Evolutionary conservation across 192 early-diverging fungal species (phyloP), one percentile per base, ranked within the genome.

Genomic region (Mortierella hygrophila): DNA sequence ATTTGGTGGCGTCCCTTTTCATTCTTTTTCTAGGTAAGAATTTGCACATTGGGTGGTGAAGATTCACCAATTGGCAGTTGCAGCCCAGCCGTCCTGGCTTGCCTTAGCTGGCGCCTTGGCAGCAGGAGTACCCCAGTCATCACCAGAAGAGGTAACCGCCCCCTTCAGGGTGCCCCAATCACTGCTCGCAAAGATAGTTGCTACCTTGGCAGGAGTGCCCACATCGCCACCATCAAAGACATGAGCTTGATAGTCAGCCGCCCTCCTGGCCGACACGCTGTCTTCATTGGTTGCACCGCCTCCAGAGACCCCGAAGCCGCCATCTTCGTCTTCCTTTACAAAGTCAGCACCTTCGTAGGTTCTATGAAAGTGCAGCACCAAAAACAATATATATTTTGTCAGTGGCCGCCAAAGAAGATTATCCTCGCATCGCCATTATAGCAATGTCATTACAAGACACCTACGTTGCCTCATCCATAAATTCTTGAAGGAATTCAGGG

Each of bases 401-500:
- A 10, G 26, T 65, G 60, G 32, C 10, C 0, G 29, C 7, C 26
- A 20, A 4, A 2, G 55, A 35, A 65, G 29, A 3, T 13, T 10
- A 65, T 65, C 9, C 3, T 26, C n/a, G 55, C 55, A 10, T 26
- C n/a, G 9, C 5, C 20, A 18, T 52, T 4, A 16, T 52, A 21
- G 18, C 5, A 52, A 52, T 16, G 47, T 4, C 16, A 18, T 60
- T 29, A 29, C 10, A 32, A 2, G 1, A 20, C 20, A 32, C 60
- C 26, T 70, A 49, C 77, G 5, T 40, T 44, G 46, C 38, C 4
- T 29, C 68, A 5, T 40, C 68, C 10, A 68, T 41, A 57, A 70
- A 72, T 49, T 60, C 49, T 54, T 72, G 40, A 37, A 93, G 75
- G 68, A 93, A 93, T 40, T 81, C 73, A 11, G 92, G 92, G 55